Evolutionary conservation across 2,329 filamentous ascomycete genomes (phyloP).

Genomic region (Huntiella decipiens): DNA sequence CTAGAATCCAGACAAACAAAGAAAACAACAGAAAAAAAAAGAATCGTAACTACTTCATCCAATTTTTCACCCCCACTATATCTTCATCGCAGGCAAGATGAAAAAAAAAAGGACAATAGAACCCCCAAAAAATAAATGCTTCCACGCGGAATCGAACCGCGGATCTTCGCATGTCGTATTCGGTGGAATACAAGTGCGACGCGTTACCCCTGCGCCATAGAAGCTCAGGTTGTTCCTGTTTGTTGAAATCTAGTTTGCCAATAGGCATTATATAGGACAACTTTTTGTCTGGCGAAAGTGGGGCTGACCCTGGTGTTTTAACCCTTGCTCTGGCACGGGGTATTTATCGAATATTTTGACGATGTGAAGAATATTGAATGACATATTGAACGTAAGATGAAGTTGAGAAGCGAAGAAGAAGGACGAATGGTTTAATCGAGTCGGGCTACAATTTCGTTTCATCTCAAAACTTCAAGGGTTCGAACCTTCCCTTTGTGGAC

Average conservation of each 20-base stretch:
- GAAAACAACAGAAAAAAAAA: not conserved
- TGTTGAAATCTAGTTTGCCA: not conserved
- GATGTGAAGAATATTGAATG: too few relatives aligned
- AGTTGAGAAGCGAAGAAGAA: too few relatives aligned
- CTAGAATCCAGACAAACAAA: too few relatives aligned
- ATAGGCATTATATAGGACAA: not conserved
- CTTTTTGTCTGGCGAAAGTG: not conserved
- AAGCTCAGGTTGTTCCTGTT: conserved; percentile 7
- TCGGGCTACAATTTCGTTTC: too few relatives aligned
- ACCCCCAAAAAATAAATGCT: conserved; percentile 5
- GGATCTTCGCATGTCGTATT: conserved; percentile 12
- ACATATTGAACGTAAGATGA: too few relatives aligned
- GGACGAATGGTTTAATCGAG: too few relatives aligned
- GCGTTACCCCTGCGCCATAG: conserved; percentile 13
- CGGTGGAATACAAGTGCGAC: conserved; percentile 12
- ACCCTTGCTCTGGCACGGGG: not conserved
- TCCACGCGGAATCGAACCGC: conserved; percentile 13
- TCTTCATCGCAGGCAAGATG: not conserved
- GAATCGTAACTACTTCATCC: not conserved
- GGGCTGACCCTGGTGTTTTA: not conserved
- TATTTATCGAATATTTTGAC: too few relatives aligned
- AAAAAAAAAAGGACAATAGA: not conserved
- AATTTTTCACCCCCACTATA: not conserved
- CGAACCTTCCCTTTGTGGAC: too few relatives aligned
- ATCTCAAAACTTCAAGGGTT: too few relatives aligned